Evolutionary conservation across 371 early-diverging fungal genomes (phyloP).

Genomic region (Actinomortierella ambigua): DNA sequence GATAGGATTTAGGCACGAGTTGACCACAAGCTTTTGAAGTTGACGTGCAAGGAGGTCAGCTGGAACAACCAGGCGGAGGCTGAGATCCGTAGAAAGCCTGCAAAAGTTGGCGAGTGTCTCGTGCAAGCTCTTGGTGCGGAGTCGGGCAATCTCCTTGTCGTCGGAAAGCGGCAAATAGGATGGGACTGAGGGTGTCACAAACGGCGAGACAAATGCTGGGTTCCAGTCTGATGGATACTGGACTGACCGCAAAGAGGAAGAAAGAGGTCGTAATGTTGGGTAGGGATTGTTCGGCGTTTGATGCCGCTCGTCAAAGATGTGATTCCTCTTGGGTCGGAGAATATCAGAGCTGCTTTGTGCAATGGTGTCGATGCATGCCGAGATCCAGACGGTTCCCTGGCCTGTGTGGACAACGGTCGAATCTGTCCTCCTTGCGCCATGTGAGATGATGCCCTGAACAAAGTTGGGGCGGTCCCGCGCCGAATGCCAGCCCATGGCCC

Average conservation of each 20-base stretch:
- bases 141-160: conserved; percentile 3
- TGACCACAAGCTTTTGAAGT: conserved; percentile 37
- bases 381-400: conserved; percentile 26
- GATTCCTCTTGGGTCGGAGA: neutral
- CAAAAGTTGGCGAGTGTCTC: conserved; percentile 23
- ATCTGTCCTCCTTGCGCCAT: conserved; percentile 26
- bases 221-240: conserved; percentile 17
- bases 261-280: conserved; percentile 10
- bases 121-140: conserved; percentile 25
- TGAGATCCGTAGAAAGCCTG: conserved; percentile 15
- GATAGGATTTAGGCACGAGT: conserved; percentile 35
- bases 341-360: neutral
- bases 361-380: conserved; percentile 8
- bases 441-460: conserved; percentile 42
- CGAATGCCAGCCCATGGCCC: conserved; percentile 34
- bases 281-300: neutral
- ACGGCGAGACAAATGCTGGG: conserved; percentile 14
- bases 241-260: neutral
- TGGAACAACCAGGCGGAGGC: conserved; percentile 16
- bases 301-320: neutral
- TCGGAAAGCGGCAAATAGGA: conserved; percentile 13
- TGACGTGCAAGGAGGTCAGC: conserved; percentile 29
- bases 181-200: conserved; percentile 15
- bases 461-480: conserved; percentile 32
- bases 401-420: conserved; percentile 39